Evolutionary conservation across 305 asterid genomes (phyloP).

Genomic region (Fraxinus velutina): DNA sequence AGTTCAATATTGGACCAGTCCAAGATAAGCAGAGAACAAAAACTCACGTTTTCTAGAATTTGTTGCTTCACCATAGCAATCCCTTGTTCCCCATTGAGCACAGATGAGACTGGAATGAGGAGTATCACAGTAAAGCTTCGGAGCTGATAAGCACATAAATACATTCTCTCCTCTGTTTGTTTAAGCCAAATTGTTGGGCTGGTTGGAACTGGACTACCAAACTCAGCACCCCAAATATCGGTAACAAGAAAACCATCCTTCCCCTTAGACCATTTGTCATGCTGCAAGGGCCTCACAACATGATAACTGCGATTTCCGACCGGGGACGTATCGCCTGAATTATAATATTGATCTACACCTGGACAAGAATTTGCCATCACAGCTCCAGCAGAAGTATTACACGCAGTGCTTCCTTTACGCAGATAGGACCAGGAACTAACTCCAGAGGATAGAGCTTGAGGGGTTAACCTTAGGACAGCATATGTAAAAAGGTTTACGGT

Average conservation of each 20-base stretch:
- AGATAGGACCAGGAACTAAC: constrained; percentile 66
- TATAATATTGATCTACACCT: constrained; percentile 43
- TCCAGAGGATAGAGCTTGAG: constrained; percentile 74
- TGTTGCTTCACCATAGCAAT: constrained; percentile 70
- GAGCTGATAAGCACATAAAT: constrained; percentile 74
- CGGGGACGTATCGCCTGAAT: constrained; percentile 51
- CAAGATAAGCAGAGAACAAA: constrained; percentile 14
- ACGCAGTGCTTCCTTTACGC: constrained; percentile 49
- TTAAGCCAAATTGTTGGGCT: constrained; percentile 73
- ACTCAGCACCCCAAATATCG: constrained; percentile 76
- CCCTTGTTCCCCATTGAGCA: constrained; percentile 70
- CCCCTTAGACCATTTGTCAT: constrained; percentile 79
- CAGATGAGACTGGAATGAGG: constrained; percentile 71
- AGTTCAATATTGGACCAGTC: not conserved
- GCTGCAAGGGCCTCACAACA: constrained; percentile 80
- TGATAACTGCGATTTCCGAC: constrained; percentile 53
- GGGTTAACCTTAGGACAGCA: constrained; percentile 81
- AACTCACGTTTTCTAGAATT: constrained; percentile 69
- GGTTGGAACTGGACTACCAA: constrained; percentile 44
- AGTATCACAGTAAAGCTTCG: constrained; percentile 72
- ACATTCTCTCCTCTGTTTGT: constrained; percentile 77
- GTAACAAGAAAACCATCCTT: constrained; percentile 79
- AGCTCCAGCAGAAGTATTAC: constrained; percentile 54
- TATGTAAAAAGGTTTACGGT: constrained; percentile 70
- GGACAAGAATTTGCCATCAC: constrained; percentile 44